A percentile compares a stretch with the other conserved stretches of the same genome.
Evolutionary conservation across 257 asterid genomes (phyloP).

Genomic region (Nicotiana otophora): DNA sequence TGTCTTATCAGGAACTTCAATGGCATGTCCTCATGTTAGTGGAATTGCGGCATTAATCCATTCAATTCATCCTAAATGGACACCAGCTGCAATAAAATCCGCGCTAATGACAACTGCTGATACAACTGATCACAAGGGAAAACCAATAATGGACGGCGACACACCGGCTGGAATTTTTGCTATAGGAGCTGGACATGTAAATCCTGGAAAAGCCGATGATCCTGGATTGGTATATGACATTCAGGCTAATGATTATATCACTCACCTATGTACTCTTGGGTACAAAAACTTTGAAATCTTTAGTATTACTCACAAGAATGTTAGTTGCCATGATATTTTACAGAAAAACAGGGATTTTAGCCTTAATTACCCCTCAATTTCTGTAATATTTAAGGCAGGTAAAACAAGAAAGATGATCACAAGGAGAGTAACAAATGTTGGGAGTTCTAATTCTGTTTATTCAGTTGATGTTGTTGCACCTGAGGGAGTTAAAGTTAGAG

Average conservation of each 20-base stretch:
- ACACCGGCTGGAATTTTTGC: conserved; percentile 69
- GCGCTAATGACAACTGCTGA: conserved; percentile 35
- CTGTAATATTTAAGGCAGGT: conserved; percentile 51
- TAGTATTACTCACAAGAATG: conserved; percentile 74
- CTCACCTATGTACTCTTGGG: conserved; percentile 71
- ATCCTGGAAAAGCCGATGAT: conserved; percentile 59
- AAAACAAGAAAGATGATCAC: conserved; percentile 45
- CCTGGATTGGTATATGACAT: conserved; percentile 85
- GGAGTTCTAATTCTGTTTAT: conserved; percentile 31
- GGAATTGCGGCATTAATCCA: conserved; percentile 15
- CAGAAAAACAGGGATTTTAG: conserved; percentile 59
- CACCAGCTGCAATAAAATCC: conserved; percentile 20
- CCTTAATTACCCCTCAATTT: conserved; percentile 85
- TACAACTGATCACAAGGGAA: conserved; percentile 50
- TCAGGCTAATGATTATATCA: conserved; percentile 49
- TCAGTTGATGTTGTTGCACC: conserved; percentile 53
- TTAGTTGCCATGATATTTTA: conserved; percentile 56
- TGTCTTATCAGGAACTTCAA: conserved; percentile 59
- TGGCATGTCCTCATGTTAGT: conserved; percentile 15
- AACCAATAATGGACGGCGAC: conserved; percentile 75
- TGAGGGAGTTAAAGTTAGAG: conserved; percentile 66
- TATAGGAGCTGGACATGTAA: conserved; percentile 88
- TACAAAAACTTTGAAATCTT: conserved; percentile 57
- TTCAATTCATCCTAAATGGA: conserved; percentile 7
- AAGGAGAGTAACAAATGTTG: conserved; percentile 70